Base-by-base conservation (phyloP, 805 yeast genomes). In the Vanderwaltozyma tropicalis region DNA sequence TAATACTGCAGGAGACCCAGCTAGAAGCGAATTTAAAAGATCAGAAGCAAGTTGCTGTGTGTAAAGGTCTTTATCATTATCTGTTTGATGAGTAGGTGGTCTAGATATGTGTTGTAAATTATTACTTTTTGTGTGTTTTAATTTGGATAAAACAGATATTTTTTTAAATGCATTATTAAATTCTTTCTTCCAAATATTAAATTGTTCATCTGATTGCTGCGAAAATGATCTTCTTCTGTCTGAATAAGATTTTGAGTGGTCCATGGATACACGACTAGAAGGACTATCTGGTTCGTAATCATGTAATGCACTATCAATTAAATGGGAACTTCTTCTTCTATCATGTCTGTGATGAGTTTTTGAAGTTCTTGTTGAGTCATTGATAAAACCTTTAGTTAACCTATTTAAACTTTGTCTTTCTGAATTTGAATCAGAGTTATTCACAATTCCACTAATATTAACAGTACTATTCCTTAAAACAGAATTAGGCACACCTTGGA, bases 1-100 rank as follows among this genome's bases (percentile, higher is more conserved):
- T 40, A 84, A 63, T 0, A 85, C 78, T 2, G 84, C 80, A 0
- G 95, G 88, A 11, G 79, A 68, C 10, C 83, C 94, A 4, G 81
- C 63, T 6, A 72, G 48, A 41, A 84, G 62, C 20, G 82, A 69
- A 24, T 68, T 65, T 11, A 78, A 59, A 32, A 77, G 46, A 47
- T 66, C 68, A 3, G 69, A 63, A 1, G 67, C 68, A 39, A 58
- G 36, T 27, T 41, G 42, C 35, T 52, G 55, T 3, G 57, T 50
- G 34, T 43, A 49, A 30, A 36, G 22, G 34, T 38, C 37, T 45
- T 48, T 27, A 40, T 43, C 19, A 42, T 48, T 31, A 35, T 33
- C 28, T 32, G 16, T 27, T 33, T 21, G 14, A 38, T 9, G 30
- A 25, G 26, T 24, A 19, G 26, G 22, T 37, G 28, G 27, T 31